Conservation (phyloP, 257 asterid genomes). For the Petrea volubilis region DNA sequence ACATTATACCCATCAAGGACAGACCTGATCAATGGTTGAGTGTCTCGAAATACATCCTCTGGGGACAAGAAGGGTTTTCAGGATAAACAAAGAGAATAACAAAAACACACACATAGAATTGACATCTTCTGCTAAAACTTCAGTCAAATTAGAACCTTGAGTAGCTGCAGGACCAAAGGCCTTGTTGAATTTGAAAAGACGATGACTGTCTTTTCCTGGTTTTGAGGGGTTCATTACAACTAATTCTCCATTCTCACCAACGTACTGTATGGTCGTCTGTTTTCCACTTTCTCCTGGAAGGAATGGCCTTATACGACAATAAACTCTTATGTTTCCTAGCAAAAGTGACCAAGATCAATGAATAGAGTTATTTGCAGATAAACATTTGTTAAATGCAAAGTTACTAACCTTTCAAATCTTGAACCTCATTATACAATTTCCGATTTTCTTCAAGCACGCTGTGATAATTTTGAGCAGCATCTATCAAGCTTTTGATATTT, state of each 20-base stretch:
- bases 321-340: constrained; percentile 89
- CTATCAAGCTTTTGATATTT: constrained; percentile 70
- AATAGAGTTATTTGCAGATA: constrained; percentile 25
- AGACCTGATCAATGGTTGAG: constrained; percentile 87
- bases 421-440: constrained; percentile 90
- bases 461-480: constrained; percentile 89
- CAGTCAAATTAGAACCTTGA: constrained; percentile 64
- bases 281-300: constrained; percentile 69
- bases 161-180: constrained; percentile 75
- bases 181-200: constrained; percentile 91
- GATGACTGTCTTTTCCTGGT: constrained; percentile 85
- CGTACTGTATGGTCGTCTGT: constrained; percentile 75
- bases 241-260: constrained; percentile 92
- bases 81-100: constrained; percentile 10
- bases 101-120: neutral
- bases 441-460: constrained; percentile 84
- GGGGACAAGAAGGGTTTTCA: constrained; percentile 18
- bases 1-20: constrained; percentile 95
- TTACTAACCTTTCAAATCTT: constrained; percentile 89
- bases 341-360: constrained; percentile 19
- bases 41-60: constrained; percentile 93
- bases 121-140: neutral
- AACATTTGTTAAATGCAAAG: constrained; percentile 9
- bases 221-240: constrained; percentile 78
- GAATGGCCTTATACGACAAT: constrained; percentile 91